Evolutionary conservation across 495 filamentous ascomycete genomes (phyloP).

Genomic region (Penicillium robsamsonii): DNA sequence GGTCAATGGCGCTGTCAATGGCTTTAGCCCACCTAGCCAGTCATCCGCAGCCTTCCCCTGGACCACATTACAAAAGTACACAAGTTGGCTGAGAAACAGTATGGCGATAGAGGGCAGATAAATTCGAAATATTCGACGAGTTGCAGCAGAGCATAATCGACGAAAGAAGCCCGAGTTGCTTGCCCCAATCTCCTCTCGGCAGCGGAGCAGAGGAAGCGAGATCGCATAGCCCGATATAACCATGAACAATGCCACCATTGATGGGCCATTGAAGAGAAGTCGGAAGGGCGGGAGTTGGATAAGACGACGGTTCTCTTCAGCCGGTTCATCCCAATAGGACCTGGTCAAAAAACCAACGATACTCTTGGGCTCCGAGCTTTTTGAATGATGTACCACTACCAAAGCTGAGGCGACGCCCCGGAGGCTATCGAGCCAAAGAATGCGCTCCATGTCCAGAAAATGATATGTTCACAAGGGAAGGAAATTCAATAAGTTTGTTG

Average conservation of each 20-base stretch:
- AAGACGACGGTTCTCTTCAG: slow-evolving; percentile 20
- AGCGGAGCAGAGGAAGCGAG: slow-evolving; percentile 20
- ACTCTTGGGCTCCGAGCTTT: slow-evolving; percentile 16
- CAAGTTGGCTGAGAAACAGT: slow-evolving; percentile 12
- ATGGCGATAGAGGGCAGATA: slow-evolving; percentile 24
- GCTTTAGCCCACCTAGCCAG: slow-evolving; percentile 10
- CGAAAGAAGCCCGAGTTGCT: slow-evolving; percentile 10
- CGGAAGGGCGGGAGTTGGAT: slow-evolving; percentile 26
- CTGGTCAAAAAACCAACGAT: background rate
- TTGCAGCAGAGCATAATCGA: slow-evolving; percentile 24
- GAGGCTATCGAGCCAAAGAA: slow-evolving; percentile 29
- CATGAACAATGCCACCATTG: slow-evolving; percentile 29
- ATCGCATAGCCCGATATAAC: slow-evolving; percentile 31
- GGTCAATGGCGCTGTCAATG: slow-evolving; percentile 20
- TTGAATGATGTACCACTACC: slow-evolving; percentile 21
- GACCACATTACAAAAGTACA: slow-evolving; percentile 24
- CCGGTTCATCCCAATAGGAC: slow-evolving; percentile 26
- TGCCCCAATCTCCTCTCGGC: slow-evolving; percentile 9
- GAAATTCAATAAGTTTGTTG: too few relatives aligned
- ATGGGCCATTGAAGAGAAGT: slow-evolving; percentile 21
- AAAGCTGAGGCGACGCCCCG: slow-evolving; percentile 26
- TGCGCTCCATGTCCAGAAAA: slow-evolving; percentile 20
- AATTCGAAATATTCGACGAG: slow-evolving; percentile 26
- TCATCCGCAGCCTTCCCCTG: slow-evolving; percentile 17
- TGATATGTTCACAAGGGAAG: too few relatives aligned